Base-by-base conservation (phyloP, 2,329 filamentous ascomycete genomes). In the Cordyceps cateniannulata region DNA sequence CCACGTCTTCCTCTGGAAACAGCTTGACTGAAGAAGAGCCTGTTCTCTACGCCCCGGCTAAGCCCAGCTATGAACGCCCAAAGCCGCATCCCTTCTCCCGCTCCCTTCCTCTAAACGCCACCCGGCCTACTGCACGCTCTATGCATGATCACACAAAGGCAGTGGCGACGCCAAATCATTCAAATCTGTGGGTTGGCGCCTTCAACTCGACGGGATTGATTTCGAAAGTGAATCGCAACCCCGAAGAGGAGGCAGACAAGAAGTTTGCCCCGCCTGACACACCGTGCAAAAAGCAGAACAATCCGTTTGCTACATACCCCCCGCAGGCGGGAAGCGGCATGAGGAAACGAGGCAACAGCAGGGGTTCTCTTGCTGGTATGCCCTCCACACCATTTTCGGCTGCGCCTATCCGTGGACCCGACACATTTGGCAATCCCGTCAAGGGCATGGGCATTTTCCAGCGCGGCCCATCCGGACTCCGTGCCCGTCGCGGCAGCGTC, bases 201-300 rank as follows among this genome's bases (percentile, higher is more conserved):
- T 97, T 97, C 75, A 92, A 91, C 80, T 98, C 95, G 1, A 98
- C 95, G 0, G 93, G 93, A 1, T 79, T 99, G 29, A 88, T 99
- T 59, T 97, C 95, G 12, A 99, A 99, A 77, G 90, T 96, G 73
- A 96, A 95, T 69, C 87, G 90, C 61, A 87, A 90, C 71, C 84
- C 87, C 0, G 91, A 97, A 66, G 83, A 91, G 56, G 83, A 79
- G 72, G 69, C 65, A 75, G 78, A 69, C 75, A 77, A 81, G 73
- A 86, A 88, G 70, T 77, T 84, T 68, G 82, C 84, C 32, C 93
- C 96, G 80, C 93, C 95, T 1, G 95, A 98, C 70, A 99, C 95
- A 1, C 95, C 95, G 1, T 98, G 95, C 75, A 99, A 98, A 78
- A 92, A 95, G 70, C 87, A 89, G 58, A 79, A 81, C 5, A 87